Percentiles rank a stretch among this genome's conserved stretches.
phyloP scores from a whole-genome alignment of 164 flowering plant genomes.

The Chimonanthus salicifolius region DNA sequence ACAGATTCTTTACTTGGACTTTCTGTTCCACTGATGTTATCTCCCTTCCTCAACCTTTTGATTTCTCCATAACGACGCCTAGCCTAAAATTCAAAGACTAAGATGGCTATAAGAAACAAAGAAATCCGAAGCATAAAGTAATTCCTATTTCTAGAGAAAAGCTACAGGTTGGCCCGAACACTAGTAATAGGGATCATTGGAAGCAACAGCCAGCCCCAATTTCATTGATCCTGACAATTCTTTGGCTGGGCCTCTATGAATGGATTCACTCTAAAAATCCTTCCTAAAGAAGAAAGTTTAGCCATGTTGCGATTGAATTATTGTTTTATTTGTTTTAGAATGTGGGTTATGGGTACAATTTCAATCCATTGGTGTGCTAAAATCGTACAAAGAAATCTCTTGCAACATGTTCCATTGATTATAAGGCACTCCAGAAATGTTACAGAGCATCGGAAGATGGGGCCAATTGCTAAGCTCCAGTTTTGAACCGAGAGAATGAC shows the following conservation, averaged over 20 bases:
- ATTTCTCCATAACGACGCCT: slow-evolving; percentile 25
- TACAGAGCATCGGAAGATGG: no score
- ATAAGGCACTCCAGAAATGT: no score
- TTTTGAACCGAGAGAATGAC: no score
- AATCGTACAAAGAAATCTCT: no score
- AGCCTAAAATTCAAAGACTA: slow-evolving; percentile 36
- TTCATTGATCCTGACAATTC: background rate
- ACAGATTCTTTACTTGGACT: slow-evolving; percentile 48
- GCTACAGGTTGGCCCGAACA: background rate
- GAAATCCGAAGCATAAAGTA: background rate
- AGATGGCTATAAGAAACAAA: background rate
- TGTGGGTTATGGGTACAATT: no score
- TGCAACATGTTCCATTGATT: no score
- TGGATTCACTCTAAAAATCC: background rate
- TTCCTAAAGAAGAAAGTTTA: background rate
- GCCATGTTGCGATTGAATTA: no score
- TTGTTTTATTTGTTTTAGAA: no score
- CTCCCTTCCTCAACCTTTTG: slow-evolving; percentile 10
- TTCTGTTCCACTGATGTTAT: slow-evolving; percentile 16
- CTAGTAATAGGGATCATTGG: no score
- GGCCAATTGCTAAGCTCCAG: no score
- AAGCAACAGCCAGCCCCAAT: background rate
- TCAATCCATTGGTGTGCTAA: no score
- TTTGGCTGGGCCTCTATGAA: background rate
- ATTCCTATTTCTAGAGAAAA: background rate